Base-by-base conservation (phyloP, 345 rosid genomes). In the Eutrema japonicum region DNA sequence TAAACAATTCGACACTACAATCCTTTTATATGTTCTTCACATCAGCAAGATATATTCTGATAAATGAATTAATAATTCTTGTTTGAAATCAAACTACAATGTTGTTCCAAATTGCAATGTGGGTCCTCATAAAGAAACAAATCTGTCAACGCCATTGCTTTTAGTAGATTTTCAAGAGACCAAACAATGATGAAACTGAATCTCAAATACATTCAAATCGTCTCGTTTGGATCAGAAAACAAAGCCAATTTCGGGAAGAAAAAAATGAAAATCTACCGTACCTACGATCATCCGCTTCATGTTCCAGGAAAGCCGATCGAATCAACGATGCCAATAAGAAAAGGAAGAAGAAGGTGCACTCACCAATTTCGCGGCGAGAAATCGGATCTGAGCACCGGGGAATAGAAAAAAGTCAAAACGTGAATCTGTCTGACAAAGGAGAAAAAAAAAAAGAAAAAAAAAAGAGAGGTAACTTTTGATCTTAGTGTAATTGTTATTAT, bases 321-420 rank as follows among this genome's bases (percentile, higher is more conserved):
- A 77, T 51, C 64, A 33, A 64, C 10, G 11, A 52, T 33, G 38
- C 51, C 66, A 63, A 18, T 3, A 30, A 56, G 77, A 65, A 43
- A 73, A 35, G 16, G 41, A 48, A 37, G 27, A 60, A 63, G 62
- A 40, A 58, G 41, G 3, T 62, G 59, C 66, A 69, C 36, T 36
- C 18, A 45, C 62, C 72, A 70, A 61, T 18, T 14, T 71, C 45
- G 62, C 67, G 68, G 67, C 76, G 68, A 42, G 36, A 43, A 71
- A 57, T 65, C 68, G 80, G 80, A 77, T 77, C 80, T 64, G 73
- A 63, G 69, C 68, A 29, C 61, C 35, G 62, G 26, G 36, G 33
- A 33, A 51, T 35, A 32, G 7, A 10, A 50, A 62, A 71, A 71
- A 47, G 65, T 61, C 50, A 71, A 62, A 62, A 61, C 51, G 60